Conservation (phyloP, 129 eudicot genomes). For the Erigeron canadensis region DNA sequence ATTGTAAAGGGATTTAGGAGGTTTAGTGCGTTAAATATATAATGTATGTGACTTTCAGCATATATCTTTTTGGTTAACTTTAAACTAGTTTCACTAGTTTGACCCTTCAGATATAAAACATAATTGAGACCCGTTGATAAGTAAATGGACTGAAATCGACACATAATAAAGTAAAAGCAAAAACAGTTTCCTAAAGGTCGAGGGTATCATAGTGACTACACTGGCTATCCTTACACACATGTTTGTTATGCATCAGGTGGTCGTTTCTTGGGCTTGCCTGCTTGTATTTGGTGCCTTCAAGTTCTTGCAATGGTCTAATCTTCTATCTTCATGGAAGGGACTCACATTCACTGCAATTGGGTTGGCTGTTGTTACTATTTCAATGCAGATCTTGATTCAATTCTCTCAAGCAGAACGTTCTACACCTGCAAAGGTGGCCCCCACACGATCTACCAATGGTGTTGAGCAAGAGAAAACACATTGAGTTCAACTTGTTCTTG, state of each 20-base stretch:
- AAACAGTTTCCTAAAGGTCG: not conserved
- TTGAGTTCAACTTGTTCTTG: conserved; percentile 24
- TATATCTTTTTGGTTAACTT: not conserved
- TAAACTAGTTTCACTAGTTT: not conserved
- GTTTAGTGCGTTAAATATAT: not conserved
- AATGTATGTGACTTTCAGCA: not conserved
- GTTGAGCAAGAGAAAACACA: conserved; percentile 35
- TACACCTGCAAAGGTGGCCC: conserved; percentile 64
- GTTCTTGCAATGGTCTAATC: conserved; percentile 63
- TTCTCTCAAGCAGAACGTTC: conserved; percentile 85
- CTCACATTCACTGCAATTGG: conserved; percentile 44
- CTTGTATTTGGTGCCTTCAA: conserved; percentile 49
- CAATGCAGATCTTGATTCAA: conserved; percentile 81
- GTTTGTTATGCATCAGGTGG: conserved; percentile 55
- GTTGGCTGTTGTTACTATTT: conserved; percentile 53
- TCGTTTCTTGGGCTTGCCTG: conserved; percentile 57
- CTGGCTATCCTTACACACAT: not conserved
- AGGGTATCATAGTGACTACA: not conserved
- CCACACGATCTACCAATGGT: conserved; percentile 36
- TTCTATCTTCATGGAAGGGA: conserved; percentile 84
- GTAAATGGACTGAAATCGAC: not conserved
- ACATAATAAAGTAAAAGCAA: not conserved
- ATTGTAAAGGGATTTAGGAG: not conserved
- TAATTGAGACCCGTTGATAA: not conserved
- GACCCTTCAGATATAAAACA: not conserved